Percentiles rank a stretch among this genome's conserved stretches.
phyloP scores from a whole-genome alignment of 768 basidiomycete genomes.

The Pleurotus salmoneostramineus region DNA sequence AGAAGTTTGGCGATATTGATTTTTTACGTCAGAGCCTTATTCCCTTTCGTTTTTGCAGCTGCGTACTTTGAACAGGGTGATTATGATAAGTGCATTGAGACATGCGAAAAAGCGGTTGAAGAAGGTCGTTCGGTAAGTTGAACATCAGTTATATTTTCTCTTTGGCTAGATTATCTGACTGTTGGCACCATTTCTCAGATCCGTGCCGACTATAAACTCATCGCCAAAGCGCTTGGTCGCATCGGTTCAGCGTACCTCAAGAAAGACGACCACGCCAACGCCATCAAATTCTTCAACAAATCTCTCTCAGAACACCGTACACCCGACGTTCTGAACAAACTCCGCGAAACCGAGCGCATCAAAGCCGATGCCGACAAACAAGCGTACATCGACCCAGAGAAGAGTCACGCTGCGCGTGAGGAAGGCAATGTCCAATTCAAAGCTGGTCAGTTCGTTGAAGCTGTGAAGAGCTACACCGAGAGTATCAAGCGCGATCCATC shows the following conservation, averaged over 20 bases:
- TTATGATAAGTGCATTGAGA: conserved; percentile 86
- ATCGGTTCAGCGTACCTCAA: conserved; percentile 82
- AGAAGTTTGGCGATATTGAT: conserved; percentile 13
- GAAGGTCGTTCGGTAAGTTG: conserved; percentile 74
- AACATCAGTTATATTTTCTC: not conserved
- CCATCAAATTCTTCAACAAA: conserved; percentile 91
- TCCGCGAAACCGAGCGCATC: conserved; percentile 76
- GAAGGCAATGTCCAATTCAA: conserved; percentile 94
- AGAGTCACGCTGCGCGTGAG: conserved; percentile 80
- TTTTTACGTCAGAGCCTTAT: not conserved
- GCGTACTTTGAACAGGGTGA: conserved; percentile 93
- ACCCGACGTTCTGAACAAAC: conserved; percentile 85
- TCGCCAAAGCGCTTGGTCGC: conserved; percentile 93
- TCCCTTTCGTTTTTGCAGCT: conserved; percentile 38
- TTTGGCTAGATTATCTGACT: not conserved
- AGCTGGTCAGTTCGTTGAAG: conserved; percentile 83
- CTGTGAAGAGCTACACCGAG: conserved; percentile 92
- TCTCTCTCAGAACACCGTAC: conserved; percentile 96
- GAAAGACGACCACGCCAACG: conserved; percentile 69
- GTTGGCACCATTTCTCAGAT: conserved; percentile 36
- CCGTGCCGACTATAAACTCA: conserved; percentile 90
- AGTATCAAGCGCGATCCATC: conserved; percentile 93
- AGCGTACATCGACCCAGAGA: conserved; percentile 85
- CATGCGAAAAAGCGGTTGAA: conserved; percentile 94
- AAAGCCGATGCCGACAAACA: conserved; percentile 75